These are phyloP conservation scores for Arthrobotrys entomopaga DNA, from an alignment of 2,329 filamentous ascomycete species.

Conservation along the genomic window DNA sequence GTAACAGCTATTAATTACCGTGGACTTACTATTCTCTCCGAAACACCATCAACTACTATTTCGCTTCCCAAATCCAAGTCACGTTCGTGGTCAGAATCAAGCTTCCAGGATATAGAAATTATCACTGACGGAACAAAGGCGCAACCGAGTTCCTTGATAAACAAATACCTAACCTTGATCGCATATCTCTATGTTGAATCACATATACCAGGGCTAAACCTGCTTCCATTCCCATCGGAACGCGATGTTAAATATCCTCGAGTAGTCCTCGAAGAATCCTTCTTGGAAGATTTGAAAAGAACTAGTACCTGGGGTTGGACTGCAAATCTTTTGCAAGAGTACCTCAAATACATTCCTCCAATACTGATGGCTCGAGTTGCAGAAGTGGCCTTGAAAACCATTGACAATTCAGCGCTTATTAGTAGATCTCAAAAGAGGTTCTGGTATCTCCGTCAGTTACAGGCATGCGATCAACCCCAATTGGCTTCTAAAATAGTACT, in stretches of 20 bases:
- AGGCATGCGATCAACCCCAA: neutral
- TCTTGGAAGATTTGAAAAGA: neutral
- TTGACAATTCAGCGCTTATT: neutral
- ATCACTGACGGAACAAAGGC: too few species aligned
- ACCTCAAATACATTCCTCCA: conserved; percentile 1
- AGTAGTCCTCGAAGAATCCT: neutral
- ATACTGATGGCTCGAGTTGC: neutral
- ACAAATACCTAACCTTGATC: too few species aligned
- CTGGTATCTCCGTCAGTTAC: neutral
- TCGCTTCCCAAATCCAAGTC: neutral
- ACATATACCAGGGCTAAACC: neutral
- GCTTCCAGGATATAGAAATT: neutral
- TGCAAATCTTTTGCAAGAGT: neutral
- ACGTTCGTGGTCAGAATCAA: too few species aligned
- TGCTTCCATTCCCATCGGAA: conserved; percentile 1
- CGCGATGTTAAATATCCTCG: conserved; percentile 2
- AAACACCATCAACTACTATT: neutral
- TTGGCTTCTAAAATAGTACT: neutral
- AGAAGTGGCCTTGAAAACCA: neutral
- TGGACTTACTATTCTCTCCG: neutral
- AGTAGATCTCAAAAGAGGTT: too few species aligned
- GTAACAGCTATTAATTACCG: too few species aligned
- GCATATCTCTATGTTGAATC: conserved; percentile 1
- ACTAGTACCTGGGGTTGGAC: neutral
- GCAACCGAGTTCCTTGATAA: too few species aligned